These are phyloP conservation scores for Dipteronia dyeriana DNA, from an alignment of 345 rosid species.

Conservation along the genomic window DNA sequence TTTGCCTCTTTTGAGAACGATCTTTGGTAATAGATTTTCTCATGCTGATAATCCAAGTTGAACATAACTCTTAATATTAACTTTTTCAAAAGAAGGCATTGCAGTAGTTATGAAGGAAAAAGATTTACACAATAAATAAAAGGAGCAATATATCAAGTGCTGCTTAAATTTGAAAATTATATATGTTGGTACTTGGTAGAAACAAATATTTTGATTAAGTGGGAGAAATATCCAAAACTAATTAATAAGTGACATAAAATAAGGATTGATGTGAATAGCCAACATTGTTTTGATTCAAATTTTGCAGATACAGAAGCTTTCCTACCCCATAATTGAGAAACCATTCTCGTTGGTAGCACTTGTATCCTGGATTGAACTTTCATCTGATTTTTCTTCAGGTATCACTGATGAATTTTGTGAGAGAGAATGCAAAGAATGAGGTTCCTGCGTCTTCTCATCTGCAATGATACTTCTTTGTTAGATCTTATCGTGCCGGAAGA, in stretches of 20 bases:
- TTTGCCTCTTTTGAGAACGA: conserved; percentile 16
- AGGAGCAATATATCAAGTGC: neutral
- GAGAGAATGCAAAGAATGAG: conserved; percentile 38
- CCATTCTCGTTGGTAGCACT: conserved; percentile 26
- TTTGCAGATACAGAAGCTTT: conserved; percentile 17
- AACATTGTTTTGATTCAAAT: conserved; percentile 5
- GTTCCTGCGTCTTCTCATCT: conserved; percentile 50
- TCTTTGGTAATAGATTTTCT: neutral
- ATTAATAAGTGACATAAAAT: neutral
- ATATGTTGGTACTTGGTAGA: neutral
- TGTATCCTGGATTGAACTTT: conserved; percentile 31
- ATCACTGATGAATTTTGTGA: conserved; percentile 36
- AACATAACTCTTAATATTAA: conserved; percentile 12
- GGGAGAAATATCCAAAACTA: neutral
- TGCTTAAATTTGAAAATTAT: neutral
- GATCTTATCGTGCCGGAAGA: conserved; percentile 22
- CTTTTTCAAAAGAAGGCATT: neutral
- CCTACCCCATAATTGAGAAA: conserved; percentile 52
- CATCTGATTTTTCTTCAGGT: conserved; percentile 40
- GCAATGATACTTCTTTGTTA: conserved; percentile 41
- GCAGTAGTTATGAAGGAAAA: conserved; percentile 4
- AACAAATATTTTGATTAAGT: neutral
- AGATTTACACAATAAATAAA: neutral
- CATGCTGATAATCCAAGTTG: conserved; percentile 10
- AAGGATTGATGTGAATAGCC: neutral